Percentiles rank a stretch among this genome's conserved stretches.
phyloP scores from a whole-genome alignment of 2,329 filamentous ascomycete species.

The Huntiella bhutanensis region DNA sequence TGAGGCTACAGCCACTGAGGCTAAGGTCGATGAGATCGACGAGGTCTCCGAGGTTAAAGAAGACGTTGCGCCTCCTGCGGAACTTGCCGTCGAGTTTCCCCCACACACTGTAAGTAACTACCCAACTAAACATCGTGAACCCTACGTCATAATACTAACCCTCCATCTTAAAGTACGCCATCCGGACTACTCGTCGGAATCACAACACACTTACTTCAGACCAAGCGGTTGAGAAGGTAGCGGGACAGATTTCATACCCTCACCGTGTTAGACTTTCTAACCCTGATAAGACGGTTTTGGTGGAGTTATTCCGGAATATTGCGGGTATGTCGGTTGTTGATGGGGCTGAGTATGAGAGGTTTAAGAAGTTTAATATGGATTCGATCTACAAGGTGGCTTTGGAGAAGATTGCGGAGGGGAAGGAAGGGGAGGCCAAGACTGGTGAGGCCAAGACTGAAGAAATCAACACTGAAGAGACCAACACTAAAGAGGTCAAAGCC shows the following conservation, averaged over 20 bases:
- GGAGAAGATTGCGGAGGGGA: neutral
- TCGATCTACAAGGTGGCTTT: slow-evolving; percentile 39
- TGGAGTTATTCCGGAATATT: slow-evolving; percentile 53
- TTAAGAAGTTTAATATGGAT: slow-evolving; percentile 62
- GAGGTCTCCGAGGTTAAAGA: neutral
- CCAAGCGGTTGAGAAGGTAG: slow-evolving; percentile 52
- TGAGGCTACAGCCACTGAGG: neutral
- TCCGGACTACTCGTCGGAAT: slow-evolving; percentile 58
- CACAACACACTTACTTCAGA: slow-evolving; percentile 50
- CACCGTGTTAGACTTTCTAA: slow-evolving; percentile 62
- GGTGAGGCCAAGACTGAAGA: neutral
- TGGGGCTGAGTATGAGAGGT: slow-evolving; percentile 45
- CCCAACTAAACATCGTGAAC: neutral
- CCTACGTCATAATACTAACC: slow-evolving; percentile 1
- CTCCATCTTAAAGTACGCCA: slow-evolving; percentile 47
- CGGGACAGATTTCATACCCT: slow-evolving; percentile 40
- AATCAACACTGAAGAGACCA: neutral
- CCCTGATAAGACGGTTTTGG: slow-evolving; percentile 61
- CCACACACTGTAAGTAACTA: slow-evolving; percentile 24
- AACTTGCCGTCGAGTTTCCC: slow-evolving; percentile 10
- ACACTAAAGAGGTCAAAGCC: neutral
- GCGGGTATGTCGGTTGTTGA: slow-evolving; percentile 66
- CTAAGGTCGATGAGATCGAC: neutral
- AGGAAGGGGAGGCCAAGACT: neutral
- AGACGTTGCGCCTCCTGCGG: neutral